Conservation (phyloP, 345 rosid species). For the Citrus trifoliata region DNA sequence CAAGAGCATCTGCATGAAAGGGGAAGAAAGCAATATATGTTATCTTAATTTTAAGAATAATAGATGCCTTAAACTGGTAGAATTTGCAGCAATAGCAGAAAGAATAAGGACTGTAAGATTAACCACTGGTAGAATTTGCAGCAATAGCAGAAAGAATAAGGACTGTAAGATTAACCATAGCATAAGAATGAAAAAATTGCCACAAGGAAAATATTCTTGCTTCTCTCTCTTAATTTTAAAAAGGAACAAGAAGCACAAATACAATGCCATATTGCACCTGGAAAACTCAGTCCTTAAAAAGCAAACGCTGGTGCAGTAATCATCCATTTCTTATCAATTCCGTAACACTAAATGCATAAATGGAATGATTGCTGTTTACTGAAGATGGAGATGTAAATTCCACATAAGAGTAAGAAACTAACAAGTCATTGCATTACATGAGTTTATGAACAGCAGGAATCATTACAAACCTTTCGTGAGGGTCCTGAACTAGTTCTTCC, state of each 20-base stretch:
- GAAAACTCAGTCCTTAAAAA: neutral
- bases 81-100: neutral
- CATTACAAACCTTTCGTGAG: slow-evolving; percentile 75
- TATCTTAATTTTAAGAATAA: neutral
- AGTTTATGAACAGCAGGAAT: slow-evolving; percentile 5
- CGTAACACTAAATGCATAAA: neutral
- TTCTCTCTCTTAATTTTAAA: neutral
- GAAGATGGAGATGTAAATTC: neutral
- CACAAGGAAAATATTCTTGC: neutral
- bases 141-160: neutral
- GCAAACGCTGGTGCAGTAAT: neutral
- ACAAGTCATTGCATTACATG: neutral
- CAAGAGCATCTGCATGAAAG: slow-evolving; percentile 57
- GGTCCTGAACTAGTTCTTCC: slow-evolving; percentile 71
- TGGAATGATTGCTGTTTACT: neutral
- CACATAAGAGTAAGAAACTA: neutral
- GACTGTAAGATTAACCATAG: neutral
- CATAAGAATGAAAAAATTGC: neutral
- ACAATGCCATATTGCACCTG: neutral
- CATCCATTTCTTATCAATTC: neutral
- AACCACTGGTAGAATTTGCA: neutral
- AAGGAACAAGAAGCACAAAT: neutral
- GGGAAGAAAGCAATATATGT: slow-evolving; percentile 3
- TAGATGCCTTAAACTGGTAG: neutral
- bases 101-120: neutral